These are phyloP conservation scores for Talinum fruticosum DNA, from an alignment of 148 eudicot species.

Conservation along the genomic window DNA sequence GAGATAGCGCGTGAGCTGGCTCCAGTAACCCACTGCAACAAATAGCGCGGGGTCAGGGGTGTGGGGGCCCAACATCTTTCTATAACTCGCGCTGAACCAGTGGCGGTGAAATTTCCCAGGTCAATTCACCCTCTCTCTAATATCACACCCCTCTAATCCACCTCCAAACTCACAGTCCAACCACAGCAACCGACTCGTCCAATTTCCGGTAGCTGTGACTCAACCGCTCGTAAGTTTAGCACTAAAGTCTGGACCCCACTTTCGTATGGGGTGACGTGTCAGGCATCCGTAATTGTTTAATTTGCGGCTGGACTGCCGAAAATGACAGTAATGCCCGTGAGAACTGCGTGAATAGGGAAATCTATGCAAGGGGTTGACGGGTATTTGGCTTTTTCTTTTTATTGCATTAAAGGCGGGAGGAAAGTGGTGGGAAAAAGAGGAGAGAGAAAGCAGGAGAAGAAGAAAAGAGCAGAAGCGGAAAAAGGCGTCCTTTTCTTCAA, in stretches of 20 bases:
- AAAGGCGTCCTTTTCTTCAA: not conserved
- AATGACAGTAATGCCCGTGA: not conserved
- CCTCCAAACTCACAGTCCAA: not conserved
- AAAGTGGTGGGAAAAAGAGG: slow-evolving; percentile 3
- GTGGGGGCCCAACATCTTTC: not conserved
- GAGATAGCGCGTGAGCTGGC: not conserved
- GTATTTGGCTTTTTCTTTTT: not conserved
- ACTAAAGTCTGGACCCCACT: not conserved
- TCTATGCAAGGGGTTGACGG: not conserved
- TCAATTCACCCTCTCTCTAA: not conserved
- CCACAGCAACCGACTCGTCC: not conserved
- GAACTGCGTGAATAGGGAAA: not conserved
- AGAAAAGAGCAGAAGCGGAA: not conserved
- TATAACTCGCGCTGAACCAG: not conserved
- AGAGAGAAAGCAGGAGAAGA: not conserved
- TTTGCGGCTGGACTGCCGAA: not conserved
- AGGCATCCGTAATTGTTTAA: not conserved
- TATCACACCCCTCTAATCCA: not conserved
- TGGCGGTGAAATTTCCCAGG: slow-evolving; percentile 8
- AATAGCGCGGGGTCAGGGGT: not conserved
- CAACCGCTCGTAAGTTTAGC: not conserved
- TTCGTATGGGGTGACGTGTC: not conserved
- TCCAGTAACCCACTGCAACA: not conserved
- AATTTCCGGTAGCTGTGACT: not conserved
- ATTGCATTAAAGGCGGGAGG: not conserved